Evolutionary conservation across 257 asterid species (phyloP), one percentile per base, ranked within the genome.

Genomic region (Leptodermis oblonga): DNA sequence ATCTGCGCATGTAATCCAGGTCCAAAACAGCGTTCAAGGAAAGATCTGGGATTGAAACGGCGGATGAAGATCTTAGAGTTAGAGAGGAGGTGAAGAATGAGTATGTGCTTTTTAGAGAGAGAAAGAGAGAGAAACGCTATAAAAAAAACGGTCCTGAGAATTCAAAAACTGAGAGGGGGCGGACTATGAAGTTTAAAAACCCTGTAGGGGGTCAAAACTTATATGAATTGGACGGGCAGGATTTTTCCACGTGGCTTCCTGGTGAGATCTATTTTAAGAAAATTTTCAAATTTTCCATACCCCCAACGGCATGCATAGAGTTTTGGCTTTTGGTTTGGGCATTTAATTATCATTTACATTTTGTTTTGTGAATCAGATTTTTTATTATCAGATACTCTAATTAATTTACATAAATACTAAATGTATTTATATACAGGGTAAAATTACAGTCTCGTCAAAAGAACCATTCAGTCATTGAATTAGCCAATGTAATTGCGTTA

Each of bases 91-190:
- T 2, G n/a, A 42, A 31, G 4, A 31, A 66, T 54, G 45, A 28
- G 55, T 53, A 30, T 52, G 71, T 28, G 64, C 14, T 61, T 61
- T 39, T 28, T 31, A 70, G 75, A 36, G 79, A 62, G 61, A 65
- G 25, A 10, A 69, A 51, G 68, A 61, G 73, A 82, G 42, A 62
- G 37, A 33, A 41, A 69, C n/a, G n/a, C n/a, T n/a, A n/a, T n/a
- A n/a, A n/a, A n/a, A 45, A 67, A 78, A 80, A 80, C 86, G 86
- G 86, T 78, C 80, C 69, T 52, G 13, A 70, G 67, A 84, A 77
- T 86, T 86, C 86, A 84, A 86, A 86, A 59, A 55, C 49, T 1
- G 34, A 67, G 69, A 62, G 76, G 80, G 80, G 81, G 80, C 77
- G 78, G 76, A 69, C 59, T 2, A 61, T 63, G 9, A 12, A 67